Percentiles rank a stretch among this genome's conserved stretches.
phyloP scores from a whole-genome alignment of 2,329 filamentous ascomycete genomes.

The Cladophialophora bantiana region DNA sequence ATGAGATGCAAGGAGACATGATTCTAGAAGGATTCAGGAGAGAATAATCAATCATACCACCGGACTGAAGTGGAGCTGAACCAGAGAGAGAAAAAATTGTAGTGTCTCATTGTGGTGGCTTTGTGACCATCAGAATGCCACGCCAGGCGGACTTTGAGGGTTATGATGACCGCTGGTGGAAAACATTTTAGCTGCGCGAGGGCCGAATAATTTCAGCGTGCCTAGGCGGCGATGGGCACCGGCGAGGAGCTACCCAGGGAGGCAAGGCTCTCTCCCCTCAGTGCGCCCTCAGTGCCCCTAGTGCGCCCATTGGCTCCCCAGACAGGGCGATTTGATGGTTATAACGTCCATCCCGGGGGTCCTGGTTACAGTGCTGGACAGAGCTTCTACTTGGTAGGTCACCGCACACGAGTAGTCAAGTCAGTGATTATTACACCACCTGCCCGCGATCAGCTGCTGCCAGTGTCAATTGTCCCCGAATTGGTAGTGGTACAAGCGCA shows the following conservation, averaged over 20 bases:
- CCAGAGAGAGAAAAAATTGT: slow-evolving; percentile 1
- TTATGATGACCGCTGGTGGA: not conserved
- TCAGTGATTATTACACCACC: not conserved
- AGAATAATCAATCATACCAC: slow-evolving; percentile 3
- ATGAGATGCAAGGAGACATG: slow-evolving; percentile 3
- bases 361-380: not conserved
- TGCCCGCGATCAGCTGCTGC: slow-evolving; percentile 2
- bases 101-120: not conserved
- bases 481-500: not conserved
- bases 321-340: not conserved
- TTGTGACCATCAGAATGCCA: not conserved
- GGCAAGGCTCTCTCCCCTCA: not conserved
- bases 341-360: not conserved
- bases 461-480: not conserved
- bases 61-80: not conserved
- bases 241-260: not conserved
- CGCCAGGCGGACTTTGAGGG: slow-evolving; percentile 2
- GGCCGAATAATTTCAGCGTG: slow-evolving; percentile 2
- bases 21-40: slow-evolving; percentile 14
- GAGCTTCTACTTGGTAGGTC: not conserved
- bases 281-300: not conserved
- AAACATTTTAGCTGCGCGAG: not conserved
- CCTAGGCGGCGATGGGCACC: not conserved
- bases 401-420: not conserved
- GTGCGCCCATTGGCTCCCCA: no score